These are phyloP conservation scores for Cymbopogon citratus DNA, from an alignment of 176 grass and related monocot species.

Conservation along the genomic window DNA sequence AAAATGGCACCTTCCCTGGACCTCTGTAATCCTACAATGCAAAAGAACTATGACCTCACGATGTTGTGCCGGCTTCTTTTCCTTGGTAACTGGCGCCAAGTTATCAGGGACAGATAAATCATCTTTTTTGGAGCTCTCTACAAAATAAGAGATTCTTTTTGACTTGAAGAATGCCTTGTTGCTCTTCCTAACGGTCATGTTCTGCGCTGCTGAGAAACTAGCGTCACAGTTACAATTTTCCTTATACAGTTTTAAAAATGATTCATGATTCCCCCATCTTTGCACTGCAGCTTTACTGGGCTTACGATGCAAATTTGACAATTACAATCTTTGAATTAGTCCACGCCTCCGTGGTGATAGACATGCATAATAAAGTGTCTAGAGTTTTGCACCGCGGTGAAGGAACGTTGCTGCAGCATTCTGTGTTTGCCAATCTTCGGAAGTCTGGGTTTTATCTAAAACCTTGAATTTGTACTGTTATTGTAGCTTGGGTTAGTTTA, in stretches of 20 bases:
- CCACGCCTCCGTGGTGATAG: neutral
- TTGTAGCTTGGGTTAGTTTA: too few relatives aligned
- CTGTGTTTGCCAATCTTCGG: neutral
- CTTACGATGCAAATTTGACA: neutral
- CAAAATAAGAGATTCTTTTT: constrained; percentile 28
- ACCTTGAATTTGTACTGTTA: too few relatives aligned
- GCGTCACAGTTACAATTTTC: constrained; percentile 4
- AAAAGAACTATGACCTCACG: neutral
- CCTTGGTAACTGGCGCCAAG: constrained; percentile 20
- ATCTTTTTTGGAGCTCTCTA: constrained; percentile 21
- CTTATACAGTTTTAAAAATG: neutral
- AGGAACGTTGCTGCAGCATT: neutral
- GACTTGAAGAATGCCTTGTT: neutral
- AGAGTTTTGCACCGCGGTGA: neutral
- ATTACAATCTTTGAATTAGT: neutral
- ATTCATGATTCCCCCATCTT: neutral
- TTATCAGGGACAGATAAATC: constrained; percentile 10
- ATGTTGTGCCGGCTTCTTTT: neutral
- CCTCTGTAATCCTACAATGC: constrained; percentile 37
- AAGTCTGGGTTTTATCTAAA: neutral
- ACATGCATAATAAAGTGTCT: neutral
- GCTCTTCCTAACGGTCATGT: neutral
- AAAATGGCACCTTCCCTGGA: constrained; percentile 89
- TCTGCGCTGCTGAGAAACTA: neutral
- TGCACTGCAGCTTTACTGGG: neutral